Evolutionary conservation across 352 stramenopile species (phyloP), one percentile per base, ranked within the genome.

Genomic region (Phytophthora hybrid): DNA sequence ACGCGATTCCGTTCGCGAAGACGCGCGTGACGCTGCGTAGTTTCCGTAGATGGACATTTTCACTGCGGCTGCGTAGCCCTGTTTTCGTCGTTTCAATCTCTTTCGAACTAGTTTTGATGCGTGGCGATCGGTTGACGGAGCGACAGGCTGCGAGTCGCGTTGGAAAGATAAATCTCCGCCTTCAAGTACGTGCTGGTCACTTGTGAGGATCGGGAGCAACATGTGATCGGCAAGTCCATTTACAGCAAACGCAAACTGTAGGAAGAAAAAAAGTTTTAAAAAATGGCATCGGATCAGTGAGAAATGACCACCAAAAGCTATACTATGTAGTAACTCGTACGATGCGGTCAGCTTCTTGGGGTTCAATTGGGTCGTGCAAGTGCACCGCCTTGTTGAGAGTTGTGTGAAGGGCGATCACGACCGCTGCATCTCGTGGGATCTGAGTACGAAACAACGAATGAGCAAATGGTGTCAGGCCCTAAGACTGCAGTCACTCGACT

Each of bases 1-100:
- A 10, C 71, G 81, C 41, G 79, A 85, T 16, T 74, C 66, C 8
- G 70, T 67, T 1, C 61, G 69, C n/a, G 80, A 84, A 5, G 80
- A 83, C 6, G 76, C 66, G n/a, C 72, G 72, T 41, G 77, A 84
- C 16, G 56, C 59, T 9, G 77, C 61, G 31, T 80, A 77, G n/a
- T 47, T 70, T 11, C 74, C 74, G n/a, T 65, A 62, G 10, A 56
- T 53, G 31, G 61, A 59, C 4, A 37, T 54, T 29, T 78, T 81
- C 37, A 66, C 23, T n/a, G 64, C 18, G n/a, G 57, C 19, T 6
- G 41, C 51, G 18, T 66, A 71, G 62, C 34, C 58, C 19, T 53
- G 52, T 18, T 46, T 78, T 13, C 63, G 69, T 74, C 58, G 56
- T 53, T 82, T 71, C 14, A 76, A 16, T 64, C 66, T 71, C 57